Conservation (phyloP, 495 filamentous ascomycete genomes). For the Talaromyces borbonicus region DNA sequence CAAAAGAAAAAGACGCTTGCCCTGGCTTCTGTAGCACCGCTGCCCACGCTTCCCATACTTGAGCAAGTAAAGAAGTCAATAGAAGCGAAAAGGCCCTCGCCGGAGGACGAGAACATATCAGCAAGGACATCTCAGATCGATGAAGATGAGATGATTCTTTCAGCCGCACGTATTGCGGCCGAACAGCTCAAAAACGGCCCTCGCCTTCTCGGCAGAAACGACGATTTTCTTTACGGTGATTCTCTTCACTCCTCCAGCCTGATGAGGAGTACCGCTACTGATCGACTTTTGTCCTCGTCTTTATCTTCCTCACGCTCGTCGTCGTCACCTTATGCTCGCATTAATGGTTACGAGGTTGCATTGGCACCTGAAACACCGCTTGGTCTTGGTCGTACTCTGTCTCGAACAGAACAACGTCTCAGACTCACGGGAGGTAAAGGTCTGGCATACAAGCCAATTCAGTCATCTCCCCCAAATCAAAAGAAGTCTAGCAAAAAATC, state of each 20-base stretch:
- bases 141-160: constrained; percentile 34
- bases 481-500: constrained; percentile 9
- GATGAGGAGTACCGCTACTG: constrained; percentile 14
- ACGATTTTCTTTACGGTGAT: constrained; percentile 12
- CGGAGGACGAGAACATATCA: constrained; percentile 13
- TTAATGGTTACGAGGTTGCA: constrained; percentile 29
- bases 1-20: constrained; percentile 24
- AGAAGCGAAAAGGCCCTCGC: constrained; percentile 14
- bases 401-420: constrained; percentile 32
- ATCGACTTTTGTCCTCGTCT: neutral
- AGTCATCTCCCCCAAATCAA: constrained; percentile 22
- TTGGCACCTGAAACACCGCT: constrained; percentile 29
- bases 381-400: constrained; percentile 29
- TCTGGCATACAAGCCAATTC: constrained; percentile 31
- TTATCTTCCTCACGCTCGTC: constrained; percentile 10
- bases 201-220: constrained; percentile 19
- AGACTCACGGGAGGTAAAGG: constrained; percentile 31
- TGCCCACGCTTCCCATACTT: constrained; percentile 32
- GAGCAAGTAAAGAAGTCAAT: constrained; percentile 22
- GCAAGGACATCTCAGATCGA: constrained; percentile 24
- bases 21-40: constrained; percentile 21
- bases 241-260: constrained; percentile 18
- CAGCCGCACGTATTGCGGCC: constrained; percentile 33
- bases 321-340: constrained; percentile 18
- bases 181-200: constrained; percentile 31